A percentile compares a stretch with the other conserved stretches of the same genome.
These are phyloP conservation scores for Chrysosporium queenslandicum DNA, from an alignment of 2,329 filamentous ascomycete genomes.

Conservation along the genomic window DNA sequence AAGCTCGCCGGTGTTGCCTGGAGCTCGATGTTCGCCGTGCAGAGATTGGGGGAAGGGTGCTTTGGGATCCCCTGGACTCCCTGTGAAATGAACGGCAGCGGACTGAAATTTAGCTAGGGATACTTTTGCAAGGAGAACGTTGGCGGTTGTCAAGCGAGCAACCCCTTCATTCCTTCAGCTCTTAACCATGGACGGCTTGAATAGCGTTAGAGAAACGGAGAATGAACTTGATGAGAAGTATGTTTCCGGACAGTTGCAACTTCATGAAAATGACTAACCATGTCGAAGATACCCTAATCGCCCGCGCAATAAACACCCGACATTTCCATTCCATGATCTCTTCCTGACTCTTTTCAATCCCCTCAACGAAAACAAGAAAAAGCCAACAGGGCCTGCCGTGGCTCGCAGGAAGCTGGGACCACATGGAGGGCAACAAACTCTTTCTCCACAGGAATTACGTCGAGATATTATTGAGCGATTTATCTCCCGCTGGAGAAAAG, in stretches of 20 bases:
- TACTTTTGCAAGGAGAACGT: not conserved
- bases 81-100: too few relatives aligned
- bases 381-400: conserved; percentile 46
- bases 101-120: not conserved
- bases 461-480: conserved; percentile 76
- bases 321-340: conserved; percentile 71
- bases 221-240: conserved; percentile 44
- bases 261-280: not conserved
- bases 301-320: conserved; percentile 68
- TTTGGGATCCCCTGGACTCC: too few relatives aligned
- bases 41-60: not conserved
- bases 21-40: not conserved
- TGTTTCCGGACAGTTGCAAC: not conserved
- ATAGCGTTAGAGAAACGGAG: conserved; percentile 23
- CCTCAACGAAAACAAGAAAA: conserved; percentile 65
- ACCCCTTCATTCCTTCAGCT: not conserved
- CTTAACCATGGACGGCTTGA: not conserved
- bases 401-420: conserved; percentile 51
- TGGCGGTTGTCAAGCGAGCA: not conserved
- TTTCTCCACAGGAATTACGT: conserved; percentile 66
- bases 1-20: conserved; percentile 15
- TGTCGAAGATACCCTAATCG: conserved; percentile 63
- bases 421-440: conserved; percentile 29
- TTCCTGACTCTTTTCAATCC: conserved; percentile 74
- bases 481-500: conserved; percentile 72